Evolutionary conservation across 139 green algal genomes (phyloP).

Genomic region (Coelastrella sp.): DNA sequence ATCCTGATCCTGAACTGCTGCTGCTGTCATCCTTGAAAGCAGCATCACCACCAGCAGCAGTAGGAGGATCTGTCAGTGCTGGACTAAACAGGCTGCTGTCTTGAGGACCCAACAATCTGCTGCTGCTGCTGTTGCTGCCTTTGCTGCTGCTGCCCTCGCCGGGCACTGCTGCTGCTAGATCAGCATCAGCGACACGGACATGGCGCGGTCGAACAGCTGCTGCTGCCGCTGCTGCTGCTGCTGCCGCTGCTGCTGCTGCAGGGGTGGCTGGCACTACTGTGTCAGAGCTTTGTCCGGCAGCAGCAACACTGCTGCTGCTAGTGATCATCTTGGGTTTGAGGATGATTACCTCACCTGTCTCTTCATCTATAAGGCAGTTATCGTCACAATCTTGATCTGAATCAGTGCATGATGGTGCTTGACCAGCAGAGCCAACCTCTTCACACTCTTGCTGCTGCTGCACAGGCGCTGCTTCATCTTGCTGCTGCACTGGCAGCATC

Average conservation of each 20-base stretch:
- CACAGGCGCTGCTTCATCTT: neutral
- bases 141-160: neutral
- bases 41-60: neutral
- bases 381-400: neutral
- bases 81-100: neutral
- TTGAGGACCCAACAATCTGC: neutral
- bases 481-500: slow-evolving; percentile 4
- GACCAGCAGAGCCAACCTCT: neutral
- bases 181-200: too few species aligned
- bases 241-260: neutral
- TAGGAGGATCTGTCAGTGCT: neutral
- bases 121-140: neutral
- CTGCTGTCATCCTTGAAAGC: neutral
- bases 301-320: neutral
- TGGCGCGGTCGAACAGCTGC: neutral
- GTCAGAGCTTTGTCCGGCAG: neutral
- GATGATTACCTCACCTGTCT: slow-evolving; percentile 21
- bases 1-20: neutral
- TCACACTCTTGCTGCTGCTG: slow-evolving; percentile 12
- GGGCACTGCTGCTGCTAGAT: neutral
- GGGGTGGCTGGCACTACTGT: neutral
- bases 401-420: too few species aligned
- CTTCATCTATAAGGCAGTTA: neutral
- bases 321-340: neutral
- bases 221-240: neutral